Evolutionary conservation across 495 filamentous ascomycete species (phyloP), one percentile per base, ranked within the genome.

Genomic region (Ascodesmis nigricans): DNA sequence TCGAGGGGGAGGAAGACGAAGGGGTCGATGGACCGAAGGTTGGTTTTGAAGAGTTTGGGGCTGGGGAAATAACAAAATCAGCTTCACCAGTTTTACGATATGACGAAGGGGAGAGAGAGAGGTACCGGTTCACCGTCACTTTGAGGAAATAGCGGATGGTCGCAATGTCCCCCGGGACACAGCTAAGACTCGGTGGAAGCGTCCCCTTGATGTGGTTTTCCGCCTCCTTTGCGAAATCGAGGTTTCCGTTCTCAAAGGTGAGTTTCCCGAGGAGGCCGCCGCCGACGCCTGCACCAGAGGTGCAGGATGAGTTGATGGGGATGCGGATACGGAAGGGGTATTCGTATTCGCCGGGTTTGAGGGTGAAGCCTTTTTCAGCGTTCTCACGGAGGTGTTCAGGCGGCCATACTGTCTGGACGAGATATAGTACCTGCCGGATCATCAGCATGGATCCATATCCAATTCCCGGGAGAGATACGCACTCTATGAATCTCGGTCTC

Each of bases 141-240:
- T 97, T 97, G 40, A 93, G 62, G 41, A 75, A 95, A 52, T 97
- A 97, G 44, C 69, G 67, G 36, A 97, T 84, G 53, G 84, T 81
- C 31, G 83, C 87, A 54, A 77, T 61, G 14, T 51, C 54, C 0
- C 72, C 75, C 0, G 76, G 72, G 41, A 90, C 78, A 2, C 77
- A 78, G 30, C 65, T 76, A 39, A 93, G 61, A 4, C 78, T 79
- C 1, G 87, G 87, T 4, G 87, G 87, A 9, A 97, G 63, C 0
- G 82, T 90, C 49, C 70, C 75, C 47, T 74, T 84, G 44, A 84
- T 66, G 58, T 97, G 87, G 3, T 58, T 54, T 32, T 53, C 55
- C 3, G 60, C 55, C 35, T 66, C 60, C 41, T 58, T 61, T 15
- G 69, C 65, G 34, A 34, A 51, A 18, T 52, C 49, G 5, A 51